Base-by-base conservation (phyloP, 2,329 filamentous ascomycete species). In the Aspergillus sp. region DNA sequence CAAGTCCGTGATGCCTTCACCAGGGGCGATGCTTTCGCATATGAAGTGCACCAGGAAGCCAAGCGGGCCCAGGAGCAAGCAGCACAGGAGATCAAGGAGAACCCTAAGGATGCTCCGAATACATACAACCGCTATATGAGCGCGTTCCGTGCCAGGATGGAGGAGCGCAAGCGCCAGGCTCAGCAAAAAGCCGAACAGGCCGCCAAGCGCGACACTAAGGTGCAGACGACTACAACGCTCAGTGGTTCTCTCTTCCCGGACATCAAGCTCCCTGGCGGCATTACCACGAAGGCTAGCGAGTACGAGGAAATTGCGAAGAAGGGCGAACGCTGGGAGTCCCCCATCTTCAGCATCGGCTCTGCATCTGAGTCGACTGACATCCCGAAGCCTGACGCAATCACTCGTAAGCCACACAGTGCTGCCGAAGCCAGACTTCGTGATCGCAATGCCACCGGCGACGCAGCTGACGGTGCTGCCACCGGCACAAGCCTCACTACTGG, bases 281-380 rank as follows among this genome's bases (percentile, higher is more conserved):
- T 97, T 73, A 95, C 90, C 66, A 88, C 86, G 79, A 97, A 96
- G 85, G 93, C 93, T 9, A 96, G 91, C 23, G 91, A 96, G 76
- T 98, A 96, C 83, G 91, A 87, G 79, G 86, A 97, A 21, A 83
- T 96, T 57, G 91, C 93, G 8, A 82, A 81, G 65, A 91, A 95
- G 85, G 95, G 95, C 52, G 90, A 96, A 56, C 88, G 87, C 75
- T 99, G 95, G 95, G 89, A 96, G 81, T 96, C 90, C 60, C 91
- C 93, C 9, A 86, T 99, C 69, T 99, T 99, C 80, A 88, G 86
- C 59, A 89, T 98, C 66, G 93, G 95, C 48, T 84, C 79, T 44
- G 92, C 93, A 11, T 80, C 84, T 55, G 87, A 88, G 76, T 91
- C 90, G 43, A 82, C 77, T 23, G 84, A 89, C 68, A 82, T 97